A percentile compares a stretch with the other conserved stretches of the same genome.
These are phyloP conservation scores for Nothophoma quercina DNA, from an alignment of 2,329 filamentous ascomycete genomes.

Conservation along the genomic window DNA sequence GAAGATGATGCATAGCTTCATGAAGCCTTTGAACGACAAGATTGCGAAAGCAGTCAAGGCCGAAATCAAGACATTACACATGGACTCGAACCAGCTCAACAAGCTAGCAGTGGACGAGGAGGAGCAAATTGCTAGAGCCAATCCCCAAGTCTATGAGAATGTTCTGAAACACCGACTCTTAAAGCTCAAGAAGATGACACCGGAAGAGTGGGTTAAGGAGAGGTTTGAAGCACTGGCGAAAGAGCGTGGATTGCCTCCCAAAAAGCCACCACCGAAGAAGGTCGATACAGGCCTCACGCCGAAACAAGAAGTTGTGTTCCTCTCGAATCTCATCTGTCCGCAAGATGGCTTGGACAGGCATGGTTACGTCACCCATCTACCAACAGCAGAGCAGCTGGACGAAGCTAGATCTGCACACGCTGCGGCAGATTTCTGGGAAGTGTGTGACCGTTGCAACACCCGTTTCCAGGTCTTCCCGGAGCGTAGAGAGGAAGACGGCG, in stretches of 20 bases:
- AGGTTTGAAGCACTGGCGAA: conserved; percentile 48
- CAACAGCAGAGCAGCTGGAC: conserved; percentile 70
- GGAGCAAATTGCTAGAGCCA: conserved; percentile 73
- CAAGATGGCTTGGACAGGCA: conserved; percentile 68
- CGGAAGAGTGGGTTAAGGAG: conserved; percentile 74
- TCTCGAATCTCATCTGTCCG: conserved; percentile 65
- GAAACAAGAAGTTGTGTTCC: conserved; percentile 65
- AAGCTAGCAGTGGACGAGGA: conserved; percentile 78
- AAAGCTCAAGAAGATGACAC: conserved; percentile 76
- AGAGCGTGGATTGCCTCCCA: conserved; percentile 38
- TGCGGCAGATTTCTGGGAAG: conserved; percentile 78
- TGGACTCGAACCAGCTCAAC: conserved; percentile 73
- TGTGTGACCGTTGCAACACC: conserved; percentile 83
- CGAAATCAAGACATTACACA: conserved; percentile 61
- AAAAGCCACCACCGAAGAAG: conserved; percentile 56
- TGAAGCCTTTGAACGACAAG: conserved; percentile 71
- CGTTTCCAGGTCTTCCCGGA: conserved; percentile 94
- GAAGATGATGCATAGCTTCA: conserved; percentile 70
- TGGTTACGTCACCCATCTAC: conserved; percentile 77
- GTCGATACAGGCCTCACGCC: conserved; percentile 74
- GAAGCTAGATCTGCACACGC: conserved; percentile 70
- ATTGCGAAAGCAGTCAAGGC: conserved; percentile 61
- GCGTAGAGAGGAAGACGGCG: conserved; percentile 76
- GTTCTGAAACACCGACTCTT: conserved; percentile 83
- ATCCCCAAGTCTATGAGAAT: conserved; percentile 78